These are phyloP conservation scores for Penicillium samsonianum DNA, from an alignment of 495 filamentous ascomycete genomes.

Conservation along the genomic window DNA sequence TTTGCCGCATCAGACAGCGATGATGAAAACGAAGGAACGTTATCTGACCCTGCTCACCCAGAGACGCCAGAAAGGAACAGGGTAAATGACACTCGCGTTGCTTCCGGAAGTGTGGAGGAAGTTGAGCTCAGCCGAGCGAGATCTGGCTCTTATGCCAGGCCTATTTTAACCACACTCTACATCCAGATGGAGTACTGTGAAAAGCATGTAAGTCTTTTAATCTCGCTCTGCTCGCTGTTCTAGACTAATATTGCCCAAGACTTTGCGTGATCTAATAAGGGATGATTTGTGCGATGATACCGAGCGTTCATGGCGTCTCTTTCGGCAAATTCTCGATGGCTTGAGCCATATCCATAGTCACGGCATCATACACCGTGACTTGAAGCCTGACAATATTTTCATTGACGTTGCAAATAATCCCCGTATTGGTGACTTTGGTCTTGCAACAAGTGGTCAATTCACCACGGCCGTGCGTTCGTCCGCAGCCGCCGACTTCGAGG, in stretches of 20 bases:
- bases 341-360: conserved; percentile 86
- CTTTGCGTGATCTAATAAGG: conserved; percentile 85
- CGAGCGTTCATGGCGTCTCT: conserved; percentile 83
- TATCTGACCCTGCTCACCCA: conserved; percentile 29
- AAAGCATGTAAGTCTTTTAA: conserved; percentile 62
- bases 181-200: conserved; percentile 99
- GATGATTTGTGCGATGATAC: conserved; percentile 69
- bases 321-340: conserved; percentile 90
- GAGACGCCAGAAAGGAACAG: conserved; percentile 26
- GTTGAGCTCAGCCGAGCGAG: conserved; percentile 35
- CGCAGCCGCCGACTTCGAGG: conserved; percentile 48
- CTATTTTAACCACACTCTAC: conserved; percentile 64
- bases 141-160: conserved; percentile 43
- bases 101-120: conserved; percentile 28
- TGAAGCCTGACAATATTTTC: conserved; percentile 99
- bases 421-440: conserved; percentile 93
- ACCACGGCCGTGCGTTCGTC: conserved; percentile 51
- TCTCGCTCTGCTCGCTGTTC: not conserved
- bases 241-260: conserved; percentile 49
- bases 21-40: conserved; percentile 50
- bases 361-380: conserved; percentile 92
- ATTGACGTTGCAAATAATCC: conserved; percentile 88
- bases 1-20: conserved; percentile 71
- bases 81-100: not conserved
- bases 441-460: conserved; percentile 86